Conservation (phyloP, 768 basidiomycete species). For the Hygrophoropsis aurantiaca region DNA sequence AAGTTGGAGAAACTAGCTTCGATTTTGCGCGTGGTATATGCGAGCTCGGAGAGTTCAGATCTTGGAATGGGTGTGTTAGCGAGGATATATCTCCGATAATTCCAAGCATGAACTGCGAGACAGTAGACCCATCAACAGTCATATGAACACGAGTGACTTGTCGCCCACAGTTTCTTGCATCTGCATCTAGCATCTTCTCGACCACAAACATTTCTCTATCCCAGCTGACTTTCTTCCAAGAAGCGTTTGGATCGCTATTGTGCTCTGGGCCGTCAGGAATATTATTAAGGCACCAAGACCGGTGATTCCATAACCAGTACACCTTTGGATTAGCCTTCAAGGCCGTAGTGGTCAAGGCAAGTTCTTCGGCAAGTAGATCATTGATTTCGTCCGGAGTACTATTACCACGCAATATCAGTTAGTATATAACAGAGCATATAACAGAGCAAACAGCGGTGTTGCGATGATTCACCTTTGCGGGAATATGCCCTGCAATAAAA, state of each 20-base stretch:
- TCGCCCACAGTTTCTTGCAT: slow-evolving; percentile 97
- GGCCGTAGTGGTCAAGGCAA: slow-evolving; percentile 77
- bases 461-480: slow-evolving; percentile 49
- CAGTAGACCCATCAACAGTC: slow-evolving; percentile 6
- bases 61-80: slow-evolving; percentile 60
- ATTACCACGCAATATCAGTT: slow-evolving; percentile 2
- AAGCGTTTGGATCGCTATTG: slow-evolving; percentile 41
- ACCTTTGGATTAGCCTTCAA: slow-evolving; percentile 90
- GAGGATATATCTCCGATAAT: slow-evolving; percentile 87
- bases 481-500: slow-evolving; percentile 73
- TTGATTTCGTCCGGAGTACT: slow-evolving; percentile 67
- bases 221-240: slow-evolving; percentile 86
- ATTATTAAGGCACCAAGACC: slow-evolving; percentile 90
- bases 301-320: slow-evolving; percentile 99
- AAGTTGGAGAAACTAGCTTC: slow-evolving; percentile 95
- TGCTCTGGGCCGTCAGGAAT: slow-evolving; percentile 71
- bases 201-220: slow-evolving; percentile 81
- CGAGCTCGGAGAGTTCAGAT: slow-evolving; percentile 67
- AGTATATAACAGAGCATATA: slow-evolving; percentile 15
- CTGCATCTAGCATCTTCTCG: slow-evolving; percentile 89
- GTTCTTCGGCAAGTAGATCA: slow-evolving; percentile 64
- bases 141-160: slow-evolving; percentile 24
- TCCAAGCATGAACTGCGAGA: slow-evolving; percentile 85
- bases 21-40: slow-evolving; percentile 88
- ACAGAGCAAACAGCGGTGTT: not conserved